Percentiles rank a stretch among this genome's conserved stretches.
These are phyloP conservation scores for Leishmania amazonensis DNA, from an alignment of 208 protist species.

Conservation along the genomic window DNA sequence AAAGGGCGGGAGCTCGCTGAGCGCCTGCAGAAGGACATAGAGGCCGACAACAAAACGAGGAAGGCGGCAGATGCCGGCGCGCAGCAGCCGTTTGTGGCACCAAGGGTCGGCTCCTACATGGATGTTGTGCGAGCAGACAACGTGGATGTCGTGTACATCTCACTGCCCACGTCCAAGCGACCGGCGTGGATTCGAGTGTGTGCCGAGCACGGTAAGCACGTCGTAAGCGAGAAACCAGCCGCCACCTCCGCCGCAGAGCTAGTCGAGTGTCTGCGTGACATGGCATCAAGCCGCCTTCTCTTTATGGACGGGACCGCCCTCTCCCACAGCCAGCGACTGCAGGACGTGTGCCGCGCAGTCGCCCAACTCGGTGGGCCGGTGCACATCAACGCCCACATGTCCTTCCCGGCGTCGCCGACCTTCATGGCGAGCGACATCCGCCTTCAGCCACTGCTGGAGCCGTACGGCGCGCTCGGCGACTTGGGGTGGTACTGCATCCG, in stretches of 20 bases:
- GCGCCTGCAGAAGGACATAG: slow-evolving; percentile 23
- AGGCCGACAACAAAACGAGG: slow-evolving; percentile 1
- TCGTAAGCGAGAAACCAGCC: slow-evolving; percentile 73
- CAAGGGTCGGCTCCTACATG: slow-evolving; percentile 49
- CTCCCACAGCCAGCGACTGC: slow-evolving; percentile 56
- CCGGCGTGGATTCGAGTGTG: slow-evolving; percentile 61
- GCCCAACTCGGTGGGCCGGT: slow-evolving; percentile 35
- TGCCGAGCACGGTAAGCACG: slow-evolving; percentile 61
- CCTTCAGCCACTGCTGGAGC: slow-evolving; percentile 55
- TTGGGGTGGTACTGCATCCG: slow-evolving; percentile 83
- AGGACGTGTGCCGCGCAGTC: slow-evolving; percentile 43
- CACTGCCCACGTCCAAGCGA: slow-evolving; percentile 52
- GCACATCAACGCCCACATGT: slow-evolving; percentile 61
- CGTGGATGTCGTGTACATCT: slow-evolving; percentile 79
- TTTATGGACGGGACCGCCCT: slow-evolving; percentile 77
- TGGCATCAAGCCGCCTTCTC: slow-evolving; percentile 53
- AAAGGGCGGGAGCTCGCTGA: slow-evolving; percentile 32
- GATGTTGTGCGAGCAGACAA: slow-evolving; percentile 43
- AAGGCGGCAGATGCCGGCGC: slow-evolving; percentile 4
- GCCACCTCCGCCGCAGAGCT: slow-evolving; percentile 41
- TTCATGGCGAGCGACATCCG: slow-evolving; percentile 69
- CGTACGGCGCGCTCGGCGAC: slow-evolving; percentile 69
- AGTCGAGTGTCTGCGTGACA: slow-evolving; percentile 41
- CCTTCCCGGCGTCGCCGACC: slow-evolving; percentile 46
- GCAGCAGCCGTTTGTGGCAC: slow-evolving; percentile 21